Evolutionary conservation across 1,284 basidiomycete species (phyloP).

Genomic region (Sanguinoderma infundibulare): DNA sequence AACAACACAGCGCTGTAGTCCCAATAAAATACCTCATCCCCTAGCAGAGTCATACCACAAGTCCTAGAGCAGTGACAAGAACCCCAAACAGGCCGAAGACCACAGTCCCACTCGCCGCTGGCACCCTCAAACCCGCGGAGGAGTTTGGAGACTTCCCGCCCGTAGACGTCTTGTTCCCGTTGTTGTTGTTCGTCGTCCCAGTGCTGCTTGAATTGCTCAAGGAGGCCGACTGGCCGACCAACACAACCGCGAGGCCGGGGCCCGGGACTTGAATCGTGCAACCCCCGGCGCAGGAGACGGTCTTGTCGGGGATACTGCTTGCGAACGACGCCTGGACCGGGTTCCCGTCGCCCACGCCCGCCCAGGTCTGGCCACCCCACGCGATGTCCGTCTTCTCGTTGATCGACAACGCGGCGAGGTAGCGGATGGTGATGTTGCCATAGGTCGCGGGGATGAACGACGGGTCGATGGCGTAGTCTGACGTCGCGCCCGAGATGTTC

Average conservation of each 20-base stretch:
- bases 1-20: neutral
- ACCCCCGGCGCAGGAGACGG: conserved; percentile 39
- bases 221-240: conserved; percentile 24
- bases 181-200: conserved; percentile 1
- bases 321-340: conserved; percentile 35
- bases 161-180: neutral
- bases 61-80: neutral
- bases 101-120: neutral
- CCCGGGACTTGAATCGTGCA: conserved; percentile 48
- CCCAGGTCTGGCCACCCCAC: conserved; percentile 54
- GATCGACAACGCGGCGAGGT: conserved; percentile 48
- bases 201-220: conserved; percentile 9
- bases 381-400: conserved; percentile 60
- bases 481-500: conserved; percentile 38
- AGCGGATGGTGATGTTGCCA: conserved; percentile 44
- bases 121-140: neutral
- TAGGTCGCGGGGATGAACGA: conserved; percentile 24
- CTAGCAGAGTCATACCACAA: neutral
- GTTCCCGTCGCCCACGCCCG: conserved; percentile 42
- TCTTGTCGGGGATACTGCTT: conserved; percentile 26
- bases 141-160: neutral
- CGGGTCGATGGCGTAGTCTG: conserved; percentile 41
- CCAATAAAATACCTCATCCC: neutral
- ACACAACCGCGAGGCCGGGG: conserved; percentile 51
- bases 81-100: neutral